These are phyloP conservation scores for Bryum argenteum DNA, from an alignment of 225 moss, liverwort and hornwort genomes.

Conservation along the genomic window DNA sequence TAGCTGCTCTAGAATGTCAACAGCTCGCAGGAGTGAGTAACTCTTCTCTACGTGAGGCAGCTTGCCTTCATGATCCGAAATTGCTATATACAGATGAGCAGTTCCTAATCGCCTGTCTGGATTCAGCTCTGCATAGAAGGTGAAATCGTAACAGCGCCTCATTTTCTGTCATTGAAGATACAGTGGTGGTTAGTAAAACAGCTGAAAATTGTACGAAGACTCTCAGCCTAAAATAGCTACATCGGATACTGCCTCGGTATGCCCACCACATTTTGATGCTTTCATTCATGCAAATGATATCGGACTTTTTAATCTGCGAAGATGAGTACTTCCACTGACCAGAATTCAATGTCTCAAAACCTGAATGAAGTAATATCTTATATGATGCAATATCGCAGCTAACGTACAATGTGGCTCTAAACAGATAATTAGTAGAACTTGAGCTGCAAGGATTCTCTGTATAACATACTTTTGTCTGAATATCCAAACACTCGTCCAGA, in stretches of 20 bases:
- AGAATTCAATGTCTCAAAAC: conserved; percentile 6
- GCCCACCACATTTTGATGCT: background rate
- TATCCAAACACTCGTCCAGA: conserved; percentile 54
- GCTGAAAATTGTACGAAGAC: background rate
- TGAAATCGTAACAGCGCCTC: conserved; percentile 52
- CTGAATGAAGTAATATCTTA: background rate
- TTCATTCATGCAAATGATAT: conserved; percentile 1
- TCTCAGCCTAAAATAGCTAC: background rate
- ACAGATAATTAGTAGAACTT: background rate
- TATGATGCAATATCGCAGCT: background rate
- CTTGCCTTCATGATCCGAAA: conserved; percentile 60
- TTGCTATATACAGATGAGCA: conserved; percentile 55
- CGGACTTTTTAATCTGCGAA: background rate
- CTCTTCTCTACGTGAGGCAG: conserved; percentile 57
- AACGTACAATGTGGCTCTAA: background rate
- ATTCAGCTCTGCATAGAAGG: conserved; percentile 58
- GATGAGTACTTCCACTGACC: conserved; percentile 11
- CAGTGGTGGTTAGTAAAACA: conserved; percentile 23
- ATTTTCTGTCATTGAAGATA: conserved; percentile 41
- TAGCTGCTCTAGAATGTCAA: conserved; percentile 55
- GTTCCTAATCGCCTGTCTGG: conserved; percentile 66
- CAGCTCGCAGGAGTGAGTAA: conserved; percentile 49
- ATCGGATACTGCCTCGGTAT: background rate
- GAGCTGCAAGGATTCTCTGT: background rate
- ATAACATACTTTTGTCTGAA: conserved; percentile 55